Base-by-base conservation (phyloP, 257 asterid species). In the Salvia splendens region DNA sequence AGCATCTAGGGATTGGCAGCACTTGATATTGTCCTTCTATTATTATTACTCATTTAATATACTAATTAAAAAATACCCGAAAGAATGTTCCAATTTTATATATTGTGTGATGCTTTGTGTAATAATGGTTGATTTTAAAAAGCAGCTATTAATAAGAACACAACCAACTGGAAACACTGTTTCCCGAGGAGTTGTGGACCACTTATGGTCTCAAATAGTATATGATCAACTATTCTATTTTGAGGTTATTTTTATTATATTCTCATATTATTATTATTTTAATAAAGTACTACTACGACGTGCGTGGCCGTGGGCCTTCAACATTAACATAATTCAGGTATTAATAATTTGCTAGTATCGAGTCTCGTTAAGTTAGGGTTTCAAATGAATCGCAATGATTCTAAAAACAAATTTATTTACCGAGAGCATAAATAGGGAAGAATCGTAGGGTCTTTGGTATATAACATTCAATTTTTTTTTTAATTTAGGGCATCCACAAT, bases 21-120 rank as follows among this genome's bases (percentile, higher is more conserved):
- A 50, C 47, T 78, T 77, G 60, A 65, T 57, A 69, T 77, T 82
- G 85, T 82, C 83, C 76, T 75, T 43, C 52, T 50, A 16, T 47
- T 55, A 45, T 53, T 40, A 58, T 59, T 5, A 2, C 17, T 5
- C 51, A 59, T 30, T 73, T 61, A 30, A 50, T 49, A 10, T 14
- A 24, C 30, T 24, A 33, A 24, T 60, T 61, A 33, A 38, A 20
- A 50, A 28, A 30, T 58, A 40, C 58, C 38, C 28, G 30, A 30
- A 51, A 54, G 49, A 61, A 61, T 71, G 69, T 61, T 64, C 68
- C 61, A 35, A 60, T 35, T 12, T 16, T 70, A 35, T 14, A 52
- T 52, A 32, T 11, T 53, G 30, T 49, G 7, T 35, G 5, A 35
- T 35, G 40, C 40, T 6, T 35, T 35, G 40, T 35, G 40, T 35